Conservation (phyloP, 257 asterid genomes). For the Solanum sitiens region DNA sequence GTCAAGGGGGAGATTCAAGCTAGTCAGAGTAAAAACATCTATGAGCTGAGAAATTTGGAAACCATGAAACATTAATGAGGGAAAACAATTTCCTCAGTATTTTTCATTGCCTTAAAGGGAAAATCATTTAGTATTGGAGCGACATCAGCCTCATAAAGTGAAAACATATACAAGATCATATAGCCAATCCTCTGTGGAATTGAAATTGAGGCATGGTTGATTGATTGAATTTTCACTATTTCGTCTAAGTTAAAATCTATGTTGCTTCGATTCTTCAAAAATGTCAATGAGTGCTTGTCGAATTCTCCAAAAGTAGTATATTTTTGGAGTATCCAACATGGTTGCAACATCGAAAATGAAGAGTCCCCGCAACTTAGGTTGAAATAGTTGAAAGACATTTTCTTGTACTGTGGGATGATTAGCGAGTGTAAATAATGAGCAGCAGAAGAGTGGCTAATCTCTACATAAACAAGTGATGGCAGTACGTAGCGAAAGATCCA, state of each 20-base stretch:
- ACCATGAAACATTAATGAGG: background rate
- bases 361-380: background rate
- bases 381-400: background rate
- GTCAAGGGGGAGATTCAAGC: too few species aligned
- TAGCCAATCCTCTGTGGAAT: background rate
- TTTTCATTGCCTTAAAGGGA: background rate
- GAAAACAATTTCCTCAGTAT: background rate
- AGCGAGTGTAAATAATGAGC: background rate
- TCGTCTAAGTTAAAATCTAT: background rate
- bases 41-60: background rate
- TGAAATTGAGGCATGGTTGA: background rate
- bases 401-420: background rate
- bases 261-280: background rate
- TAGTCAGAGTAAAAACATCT: background rate
- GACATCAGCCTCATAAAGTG: background rate
- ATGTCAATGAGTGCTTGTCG: background rate
- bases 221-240: background rate
- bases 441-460: background rate
- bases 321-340: background rate
- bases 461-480: background rate
- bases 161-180: background rate
- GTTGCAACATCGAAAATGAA: background rate
- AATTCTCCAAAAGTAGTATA: background rate
- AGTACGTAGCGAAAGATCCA: background rate
- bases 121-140: background rate